Evolutionary conservation across 192 early-diverging fungal genomes (phyloP), one percentile per base, ranked within the genome.

Genomic region (Allomyces macrogynus): DNA sequence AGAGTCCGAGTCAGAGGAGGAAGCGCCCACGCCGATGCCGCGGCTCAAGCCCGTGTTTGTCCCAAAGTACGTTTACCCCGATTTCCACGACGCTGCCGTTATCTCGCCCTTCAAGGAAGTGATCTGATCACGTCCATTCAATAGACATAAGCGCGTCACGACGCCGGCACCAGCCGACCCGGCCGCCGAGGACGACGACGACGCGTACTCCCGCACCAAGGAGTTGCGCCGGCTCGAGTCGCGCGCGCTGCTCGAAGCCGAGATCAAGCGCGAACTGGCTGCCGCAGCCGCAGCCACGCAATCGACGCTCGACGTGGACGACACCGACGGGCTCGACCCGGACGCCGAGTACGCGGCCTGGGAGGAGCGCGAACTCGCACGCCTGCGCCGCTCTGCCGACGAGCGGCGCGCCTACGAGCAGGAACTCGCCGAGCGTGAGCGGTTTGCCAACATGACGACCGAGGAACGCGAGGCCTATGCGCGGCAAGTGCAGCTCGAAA

Each of bases 301-400:
- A 40, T 40, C 32, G 32, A 40, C 32, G 32, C 32, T 40, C 32
- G 32, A 40, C 32, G 82, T 92, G 0, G 93, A 95, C 73, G 95
- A 98, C 77, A 92, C 89, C 0, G 95, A 98, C 74, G 88, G 83
- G 22, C 25, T 90, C 7, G 86, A 96, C 68, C 85, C 89, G 63
- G 84, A 87, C 23, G 89, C 84, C 8, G 95, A 98, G 73, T 90
- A 84, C 76, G 86, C 85, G 49, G 82, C 84, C 0, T 98, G 95
- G 95, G 89, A 87, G 69, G 74, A 91, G 24, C 86, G 95, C 43
- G 93, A 98, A 71, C 72, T 95, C 62, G 77, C 72, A 62, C 81
- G 95, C 61, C 86, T 96, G 67, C 90, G 93, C 64, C 84, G 92
- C 25, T 92, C 96, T 71, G 78, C 84, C 62, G 84, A 86, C 66